phyloP scores from a whole-genome alignment of 257 asterid species.

The Misopates orontium region DNA sequence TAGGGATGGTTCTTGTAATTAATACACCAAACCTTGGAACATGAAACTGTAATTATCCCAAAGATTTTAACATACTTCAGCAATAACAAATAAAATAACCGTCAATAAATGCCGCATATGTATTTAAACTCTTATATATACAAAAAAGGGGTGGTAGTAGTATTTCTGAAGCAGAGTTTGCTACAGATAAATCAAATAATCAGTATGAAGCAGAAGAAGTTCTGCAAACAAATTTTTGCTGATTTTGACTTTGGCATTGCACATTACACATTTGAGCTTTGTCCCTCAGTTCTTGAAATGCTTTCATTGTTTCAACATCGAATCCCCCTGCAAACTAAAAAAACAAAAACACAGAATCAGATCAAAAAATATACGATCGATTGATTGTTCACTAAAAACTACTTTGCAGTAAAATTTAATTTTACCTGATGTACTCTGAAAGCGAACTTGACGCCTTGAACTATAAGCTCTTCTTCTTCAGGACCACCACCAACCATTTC shows the following conservation, averaged over 20 bases:
- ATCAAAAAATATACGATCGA: background rate
- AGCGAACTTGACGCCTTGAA: conserved; percentile 89
- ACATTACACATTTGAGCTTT: conserved; percentile 67
- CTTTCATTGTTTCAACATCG: conserved; percentile 93
- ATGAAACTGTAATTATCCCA: too few species aligned
- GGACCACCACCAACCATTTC: conserved; percentile 73
- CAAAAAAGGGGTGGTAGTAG: background rate
- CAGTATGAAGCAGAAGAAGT: conserved; percentile 27
- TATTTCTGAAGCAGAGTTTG: conserved; percentile 54
- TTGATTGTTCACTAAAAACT: background rate
- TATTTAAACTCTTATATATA: too few species aligned
- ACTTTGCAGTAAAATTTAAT: too few species aligned
- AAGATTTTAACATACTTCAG: too few species aligned
- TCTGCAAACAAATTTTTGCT: conserved; percentile 40
- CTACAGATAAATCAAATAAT: conserved; percentile 34
- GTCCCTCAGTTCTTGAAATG: conserved; percentile 86
- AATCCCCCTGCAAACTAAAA: conserved; percentile 97
- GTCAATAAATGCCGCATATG: too few species aligned
- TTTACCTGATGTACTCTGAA: conserved; percentile 94
- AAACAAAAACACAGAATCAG: background rate
- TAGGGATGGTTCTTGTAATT: too few species aligned
- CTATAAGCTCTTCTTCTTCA: conserved; percentile 75
- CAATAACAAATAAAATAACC: too few species aligned
- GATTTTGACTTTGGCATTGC: conserved; percentile 53
- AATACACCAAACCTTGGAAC: too few species aligned